Conservation (phyloP, 768 basidiomycete genomes). For the Nevesoporus exiguus region DNA sequence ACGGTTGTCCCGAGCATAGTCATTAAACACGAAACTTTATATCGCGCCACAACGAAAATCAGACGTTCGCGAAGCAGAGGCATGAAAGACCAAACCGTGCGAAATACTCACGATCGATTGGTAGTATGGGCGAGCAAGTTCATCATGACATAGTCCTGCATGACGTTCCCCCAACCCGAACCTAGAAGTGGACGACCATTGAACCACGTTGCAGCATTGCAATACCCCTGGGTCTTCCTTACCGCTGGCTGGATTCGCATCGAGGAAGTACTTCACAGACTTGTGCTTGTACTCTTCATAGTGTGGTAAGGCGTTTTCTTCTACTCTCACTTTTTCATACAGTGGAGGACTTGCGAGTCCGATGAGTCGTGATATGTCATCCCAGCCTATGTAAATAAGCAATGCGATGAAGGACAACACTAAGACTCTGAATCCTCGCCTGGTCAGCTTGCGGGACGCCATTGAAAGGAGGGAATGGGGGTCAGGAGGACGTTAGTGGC, state of each 20-base stretch:
- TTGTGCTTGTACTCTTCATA: slow-evolving; percentile 37
- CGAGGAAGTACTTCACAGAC: slow-evolving; percentile 41
- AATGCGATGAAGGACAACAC: slow-evolving; percentile 12
- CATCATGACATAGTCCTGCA: slow-evolving; percentile 40
- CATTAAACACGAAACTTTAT: slow-evolving; percentile 40
- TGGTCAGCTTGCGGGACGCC: slow-evolving; percentile 22
- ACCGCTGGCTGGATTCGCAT: slow-evolving; percentile 46
- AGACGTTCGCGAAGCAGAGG: not conserved
- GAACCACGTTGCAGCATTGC: not conserved
- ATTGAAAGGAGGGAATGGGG: slow-evolving; percentile 8
- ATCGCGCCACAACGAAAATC: slow-evolving; percentile 2
- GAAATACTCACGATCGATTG: slow-evolving; percentile 33
- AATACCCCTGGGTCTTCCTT: slow-evolving; percentile 2
- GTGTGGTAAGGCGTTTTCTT: slow-evolving; percentile 41
- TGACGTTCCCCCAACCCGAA: slow-evolving; percentile 40
- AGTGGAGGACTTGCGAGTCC: slow-evolving; percentile 36
- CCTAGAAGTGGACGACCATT: slow-evolving; percentile 17
- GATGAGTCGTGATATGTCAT: not conserved
- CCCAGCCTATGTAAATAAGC: slow-evolving; percentile 2
- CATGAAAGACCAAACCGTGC: not conserved
- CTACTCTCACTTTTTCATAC: slow-evolving; percentile 36
- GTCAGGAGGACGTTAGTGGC: not conserved
- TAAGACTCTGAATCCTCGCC: slow-evolving; percentile 20
- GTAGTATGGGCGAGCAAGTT: slow-evolving; percentile 34
- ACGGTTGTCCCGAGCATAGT: slow-evolving; percentile 41